Evolutionary conservation across 2,329 filamentous ascomycete species (phyloP), one percentile per base, ranked within the genome.

Genomic region (Calonectria leucothoes): DNA sequence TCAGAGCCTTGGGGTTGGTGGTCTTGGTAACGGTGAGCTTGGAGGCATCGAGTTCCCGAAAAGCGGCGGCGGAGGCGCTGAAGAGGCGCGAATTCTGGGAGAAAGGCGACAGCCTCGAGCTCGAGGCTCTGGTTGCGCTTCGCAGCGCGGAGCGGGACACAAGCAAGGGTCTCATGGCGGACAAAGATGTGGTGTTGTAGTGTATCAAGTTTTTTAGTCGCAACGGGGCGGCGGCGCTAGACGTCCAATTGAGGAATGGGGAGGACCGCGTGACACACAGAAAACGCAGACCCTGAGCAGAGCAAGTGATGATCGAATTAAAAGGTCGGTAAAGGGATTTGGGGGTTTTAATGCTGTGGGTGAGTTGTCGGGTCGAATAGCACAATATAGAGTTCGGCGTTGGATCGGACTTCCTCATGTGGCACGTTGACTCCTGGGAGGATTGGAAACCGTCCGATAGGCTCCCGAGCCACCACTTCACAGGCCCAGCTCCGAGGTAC

Each of bases 21-120:
- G 94, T 97, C 86, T 93, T 92, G 72, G 92, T 92, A 81, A 98
- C 89, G 63, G 89, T 88, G 73, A 98, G 91, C 85, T 93, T 93
- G 48, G 92, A 90, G n/a, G 93, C 87, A 84, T 98, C 95, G 77
- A 98, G 90, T 70, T 91, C 92, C 69, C 91, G 89, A 37, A 92
- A 90, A 82, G 91, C 89, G 14, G 88, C 79, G 23, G 83, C 78
- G 1, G 89, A 88, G 3, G 88, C 87, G 85, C 90, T 92, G 82
- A 89, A 92, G 70, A 81, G 76, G 45, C 84, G 82, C 73, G 78
- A 76, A 31, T 79, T 78, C 78, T 79, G 81, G 71, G 74, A 80
- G 33, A 81, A 77, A 27, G 82, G 81, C 33, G 80, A 70, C 68
- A 81, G 72, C 78, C 88, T 86, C 48, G 83, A 82, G 78, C 87